Base-by-base conservation (phyloP, 2,329 filamentous ascomycete genomes). In the Colletotrichum sidae region DNA sequence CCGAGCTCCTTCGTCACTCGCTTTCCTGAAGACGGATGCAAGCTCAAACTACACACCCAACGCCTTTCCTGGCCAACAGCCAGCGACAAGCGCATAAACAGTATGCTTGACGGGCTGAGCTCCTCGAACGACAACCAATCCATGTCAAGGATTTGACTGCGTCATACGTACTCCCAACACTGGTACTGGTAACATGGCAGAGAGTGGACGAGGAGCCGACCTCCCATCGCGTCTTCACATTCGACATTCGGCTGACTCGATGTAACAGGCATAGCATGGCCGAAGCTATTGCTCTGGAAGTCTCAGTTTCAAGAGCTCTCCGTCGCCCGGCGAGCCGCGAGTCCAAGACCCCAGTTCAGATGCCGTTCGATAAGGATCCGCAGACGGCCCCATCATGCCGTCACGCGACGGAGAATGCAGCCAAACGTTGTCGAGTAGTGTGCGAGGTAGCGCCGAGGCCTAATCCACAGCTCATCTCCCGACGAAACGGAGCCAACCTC, bases 381-480 rank as follows among this genome's bases (percentile, higher is more conserved):
- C 60, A 52, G 53, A 41, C 25, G 37, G 54, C 55, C 50, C 60
- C 44, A 46, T 65, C 15, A 41, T 55, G 42, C 41, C 51, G 50
- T 60, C 46, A 60, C 58, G 63, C 53, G 46, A 57, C 53, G 52
- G 58, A 57, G 42, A n/a, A 25, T 15, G 8, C 38, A 57, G 59
- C 58, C 58, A 66, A 49, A 66, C 52, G n/a, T 33, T 53, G 41
- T 39, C n/a, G 41, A 53, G 52, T 15, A 45, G 45, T 25, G 15
- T 49, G 35, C 15, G 42, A 50, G 58, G 62, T 53, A 54, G 52
- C 63, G 57, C 52, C 62, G 42, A 49, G 33, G 11, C 15, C 58
- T 42, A 56, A 57, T 13, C 63, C 63, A 63, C 63, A 53, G 25
- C 53, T 66, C 58, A 66, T 66, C 63, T 66, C 63, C 63, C 59